Conservation (phyloP, 179 eudicot species). For the Spergularia azorica region DNA sequence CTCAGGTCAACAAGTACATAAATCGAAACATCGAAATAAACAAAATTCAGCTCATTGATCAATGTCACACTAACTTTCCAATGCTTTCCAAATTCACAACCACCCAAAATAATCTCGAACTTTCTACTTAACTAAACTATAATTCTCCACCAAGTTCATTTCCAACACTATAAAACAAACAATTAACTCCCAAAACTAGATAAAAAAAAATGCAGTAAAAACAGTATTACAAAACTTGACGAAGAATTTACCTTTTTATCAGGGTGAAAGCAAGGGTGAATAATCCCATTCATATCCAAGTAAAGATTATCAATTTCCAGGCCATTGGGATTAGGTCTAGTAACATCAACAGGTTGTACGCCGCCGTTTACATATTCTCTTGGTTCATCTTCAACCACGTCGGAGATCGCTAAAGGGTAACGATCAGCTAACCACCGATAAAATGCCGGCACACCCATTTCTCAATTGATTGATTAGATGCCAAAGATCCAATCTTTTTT, state of each 20-base stretch:
- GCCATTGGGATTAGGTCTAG: constrained; percentile 47
- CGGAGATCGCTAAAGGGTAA: constrained; percentile 66
- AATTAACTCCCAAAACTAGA: background rate
- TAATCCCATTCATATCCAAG: constrained; percentile 58
- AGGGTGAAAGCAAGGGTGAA: constrained; percentile 58
- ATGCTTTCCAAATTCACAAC: constrained; percentile 1
- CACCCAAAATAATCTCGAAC: constrained; percentile 1
- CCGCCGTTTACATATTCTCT: constrained; percentile 36
- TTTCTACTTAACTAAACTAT: background rate
- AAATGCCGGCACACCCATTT: constrained; percentile 96
- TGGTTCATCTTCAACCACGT: constrained; percentile 76
- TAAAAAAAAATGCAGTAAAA: background rate
- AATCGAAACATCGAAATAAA: background rate
- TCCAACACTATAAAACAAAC: background rate
- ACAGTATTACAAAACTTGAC: background rate
- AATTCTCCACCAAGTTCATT: background rate
- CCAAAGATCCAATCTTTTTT: constrained; percentile 13
- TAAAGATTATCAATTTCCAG: constrained; percentile 49
- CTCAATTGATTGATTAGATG: background rate
- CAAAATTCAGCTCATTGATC: background rate
- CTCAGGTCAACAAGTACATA: constrained; percentile 3
- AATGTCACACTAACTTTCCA: background rate
- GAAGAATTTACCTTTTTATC: constrained; percentile 37
- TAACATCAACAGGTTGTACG: constrained; percentile 46
- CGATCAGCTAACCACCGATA: constrained; percentile 96